Conservation (phyloP, 192 early-diverging fungal species). For the Dissophora globulifera region DNA sequence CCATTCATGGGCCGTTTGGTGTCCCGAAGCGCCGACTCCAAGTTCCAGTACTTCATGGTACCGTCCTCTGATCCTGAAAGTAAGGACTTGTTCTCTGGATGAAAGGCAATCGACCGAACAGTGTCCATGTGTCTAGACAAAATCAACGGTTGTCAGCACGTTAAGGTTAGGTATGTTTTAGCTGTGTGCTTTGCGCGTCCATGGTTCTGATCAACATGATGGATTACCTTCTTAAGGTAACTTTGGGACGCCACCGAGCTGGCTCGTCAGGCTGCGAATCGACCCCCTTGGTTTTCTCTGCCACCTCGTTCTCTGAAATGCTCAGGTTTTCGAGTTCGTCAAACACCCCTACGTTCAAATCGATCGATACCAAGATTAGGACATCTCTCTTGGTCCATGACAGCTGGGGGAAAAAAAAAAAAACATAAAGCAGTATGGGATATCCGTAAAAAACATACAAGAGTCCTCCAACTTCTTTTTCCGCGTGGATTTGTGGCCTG, state of each 20-base stretch:
- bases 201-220: background rate
- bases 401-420: too few species aligned
- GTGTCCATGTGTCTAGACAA: conserved; percentile 36
- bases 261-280: conserved; percentile 7
- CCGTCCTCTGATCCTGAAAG: conserved; percentile 84
- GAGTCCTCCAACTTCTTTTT: conserved; percentile 44
- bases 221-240: conserved; percentile 24
- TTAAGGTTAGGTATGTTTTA: background rate
- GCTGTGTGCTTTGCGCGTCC: background rate
- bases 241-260: conserved; percentile 35
- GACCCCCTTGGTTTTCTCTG: conserved; percentile 7
- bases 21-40: conserved; percentile 59
- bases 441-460: too few species aligned
- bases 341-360: conserved; percentile 1
- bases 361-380: too few species aligned
- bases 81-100: conserved; percentile 62
- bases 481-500: conserved; percentile 21
- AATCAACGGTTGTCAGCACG: background rate
- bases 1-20: conserved; percentile 27
- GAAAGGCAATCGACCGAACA: conserved; percentile 41
- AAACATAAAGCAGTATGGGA: too few species aligned
- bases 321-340: conserved; percentile 33
- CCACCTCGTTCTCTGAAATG: conserved; percentile 4
- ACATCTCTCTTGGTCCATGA: too few species aligned
- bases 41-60: conserved; percentile 82